Conservation (phyloP, 331 rosid species). For the Pyracantha coccinea region DNA sequence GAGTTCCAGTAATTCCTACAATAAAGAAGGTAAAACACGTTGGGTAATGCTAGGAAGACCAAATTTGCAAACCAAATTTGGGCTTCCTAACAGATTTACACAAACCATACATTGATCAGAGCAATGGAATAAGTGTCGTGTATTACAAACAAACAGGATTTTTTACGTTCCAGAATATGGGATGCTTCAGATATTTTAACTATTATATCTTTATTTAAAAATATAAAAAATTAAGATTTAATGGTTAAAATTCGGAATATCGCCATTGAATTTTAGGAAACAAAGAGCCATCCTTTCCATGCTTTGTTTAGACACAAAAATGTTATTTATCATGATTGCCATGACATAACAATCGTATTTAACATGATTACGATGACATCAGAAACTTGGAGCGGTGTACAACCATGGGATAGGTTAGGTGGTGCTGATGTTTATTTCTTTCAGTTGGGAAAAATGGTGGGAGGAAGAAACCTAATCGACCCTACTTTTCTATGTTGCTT, state of each 20-base stretch:
- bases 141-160: too few species aligned
- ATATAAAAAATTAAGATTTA: too few species aligned
- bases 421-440: conserved; percentile 23
- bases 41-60: too few species aligned
- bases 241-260: too few species aligned
- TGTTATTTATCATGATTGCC: conserved; percentile 30
- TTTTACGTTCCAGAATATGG: too few species aligned
- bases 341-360: conserved; percentile 27
- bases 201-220: too few species aligned
- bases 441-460: conserved; percentile 8
- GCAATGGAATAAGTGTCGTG: not conserved
- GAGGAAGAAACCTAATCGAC: conserved; percentile 55
- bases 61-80: too few species aligned
- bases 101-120: not conserved
- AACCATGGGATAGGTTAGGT: conserved; percentile 60
- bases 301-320: not conserved
- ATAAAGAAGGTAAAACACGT: not conserved
- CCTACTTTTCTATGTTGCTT: conserved; percentile 36
- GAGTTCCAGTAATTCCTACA: not conserved
- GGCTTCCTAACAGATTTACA: not conserved
- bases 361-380: conserved; percentile 45
- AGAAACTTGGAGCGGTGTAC: conserved; percentile 37
- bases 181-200: too few species aligned
- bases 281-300: conserved; percentile 3
- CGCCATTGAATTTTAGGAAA: too few species aligned